Conservation (phyloP, 805 yeast species). For the Monosporozyma aquatica region DNA sequence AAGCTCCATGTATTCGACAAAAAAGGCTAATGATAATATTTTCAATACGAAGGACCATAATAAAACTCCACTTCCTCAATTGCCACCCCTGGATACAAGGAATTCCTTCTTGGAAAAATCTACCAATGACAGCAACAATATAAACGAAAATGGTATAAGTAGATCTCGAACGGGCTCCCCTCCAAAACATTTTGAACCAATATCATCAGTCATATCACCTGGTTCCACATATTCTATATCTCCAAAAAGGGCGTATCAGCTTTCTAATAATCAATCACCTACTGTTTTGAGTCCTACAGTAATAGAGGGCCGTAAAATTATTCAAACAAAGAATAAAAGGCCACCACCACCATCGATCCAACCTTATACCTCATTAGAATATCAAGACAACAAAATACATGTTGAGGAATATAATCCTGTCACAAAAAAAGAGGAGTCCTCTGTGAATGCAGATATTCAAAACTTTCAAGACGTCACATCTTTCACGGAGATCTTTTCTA, state of each 20-base stretch:
- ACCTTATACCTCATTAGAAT: constrained; percentile 4
- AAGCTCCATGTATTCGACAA: background rate
- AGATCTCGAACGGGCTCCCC: background rate
- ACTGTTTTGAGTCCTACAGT: constrained; percentile 8
- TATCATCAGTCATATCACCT: background rate
- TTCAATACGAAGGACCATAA: background rate
- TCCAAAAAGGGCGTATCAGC: background rate
- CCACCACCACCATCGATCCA: constrained; percentile 22
- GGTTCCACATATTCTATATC: background rate
- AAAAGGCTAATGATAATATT: background rate
- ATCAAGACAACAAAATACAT: background rate
- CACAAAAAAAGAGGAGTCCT: too few species aligned
- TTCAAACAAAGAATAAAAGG: constrained; percentile 10
- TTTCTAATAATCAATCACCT: background rate
- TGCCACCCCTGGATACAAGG: constrained; percentile 26
- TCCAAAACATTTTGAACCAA: background rate
- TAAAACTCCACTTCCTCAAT: constrained; percentile 15
- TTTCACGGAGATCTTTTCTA: constrained; percentile 2
- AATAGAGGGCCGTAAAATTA: constrained; percentile 19
- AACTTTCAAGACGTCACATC: background rate
- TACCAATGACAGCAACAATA: too few species aligned
- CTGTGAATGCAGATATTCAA: background rate
- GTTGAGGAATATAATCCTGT: too few species aligned
- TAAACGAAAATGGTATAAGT: background rate
- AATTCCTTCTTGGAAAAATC: constrained; percentile 12